These are phyloP conservation scores for Kurtzmaniella fragi DNA, from an alignment of 805 yeast species.

Conservation along the genomic window DNA sequence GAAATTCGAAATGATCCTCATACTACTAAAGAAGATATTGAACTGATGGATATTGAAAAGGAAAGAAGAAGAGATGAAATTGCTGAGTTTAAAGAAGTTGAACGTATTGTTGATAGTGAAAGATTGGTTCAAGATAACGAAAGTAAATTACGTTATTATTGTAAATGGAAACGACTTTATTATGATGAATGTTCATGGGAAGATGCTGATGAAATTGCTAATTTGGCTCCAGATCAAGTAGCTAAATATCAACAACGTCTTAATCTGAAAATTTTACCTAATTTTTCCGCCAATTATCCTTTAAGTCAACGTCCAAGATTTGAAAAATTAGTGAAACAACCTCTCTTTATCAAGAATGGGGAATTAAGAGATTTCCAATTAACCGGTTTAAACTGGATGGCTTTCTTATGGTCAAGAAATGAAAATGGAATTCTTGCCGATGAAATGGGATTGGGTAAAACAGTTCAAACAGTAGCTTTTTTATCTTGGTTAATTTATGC, in stretches of 20 bases:
- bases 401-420: conserved; percentile 94
- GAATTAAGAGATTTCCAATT: conserved; percentile 94
- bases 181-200: conserved; percentile 99
- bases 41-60: conserved; percentile 85
- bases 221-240: conserved; percentile 78
- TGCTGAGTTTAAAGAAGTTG: conserved; percentile 80
- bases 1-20: conserved; percentile 74
- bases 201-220: conserved; percentile 80
- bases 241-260: conserved; percentile 74
- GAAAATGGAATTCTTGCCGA: conserved; percentile 97
- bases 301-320: conserved; percentile 71
- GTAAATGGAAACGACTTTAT: conserved; percentile 90
- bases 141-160: conserved; percentile 71
- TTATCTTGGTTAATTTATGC: conserved; percentile 93
- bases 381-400: conserved; percentile 99
- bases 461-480: conserved; percentile 94
- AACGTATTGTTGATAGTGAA: conserved; percentile 83
- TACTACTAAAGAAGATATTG: conserved; percentile 88
- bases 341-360: conserved; percentile 84
- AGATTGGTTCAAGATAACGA: conserved; percentile 58
- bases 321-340: conserved; percentile 82
- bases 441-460: conserved; percentile 98
- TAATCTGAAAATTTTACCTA: conserved; percentile 81
- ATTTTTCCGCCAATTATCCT: conserved; percentile 72
- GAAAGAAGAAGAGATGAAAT: conserved; percentile 81